Percentiles rank a stretch among this genome's conserved stretches.
phyloP scores from a whole-genome alignment of 2,329 filamentous ascomycete species.

The Nigrograna mackinnonii region DNA sequence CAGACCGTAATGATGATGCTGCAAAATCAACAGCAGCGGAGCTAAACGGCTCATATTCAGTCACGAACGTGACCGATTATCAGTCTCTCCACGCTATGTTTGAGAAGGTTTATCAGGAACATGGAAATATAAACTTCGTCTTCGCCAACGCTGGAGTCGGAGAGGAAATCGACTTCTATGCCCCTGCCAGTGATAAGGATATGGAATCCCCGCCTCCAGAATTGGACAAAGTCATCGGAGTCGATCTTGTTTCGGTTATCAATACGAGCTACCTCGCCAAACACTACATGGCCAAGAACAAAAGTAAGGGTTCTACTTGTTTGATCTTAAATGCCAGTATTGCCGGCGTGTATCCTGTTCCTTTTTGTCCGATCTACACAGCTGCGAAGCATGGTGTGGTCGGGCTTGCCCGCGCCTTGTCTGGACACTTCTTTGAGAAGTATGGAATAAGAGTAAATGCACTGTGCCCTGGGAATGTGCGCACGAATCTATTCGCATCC shows the following conservation, averaged over 20 bases:
- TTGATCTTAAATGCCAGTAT: not conserved
- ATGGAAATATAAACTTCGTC: conserved; percentile 49
- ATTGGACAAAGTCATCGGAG: conserved; percentile 38
- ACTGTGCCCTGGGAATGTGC: not conserved
- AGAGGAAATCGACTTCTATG: conserved; percentile 47
- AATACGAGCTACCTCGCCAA: conserved; percentile 45
- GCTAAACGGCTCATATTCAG: conserved; percentile 41
- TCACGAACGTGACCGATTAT: conserved; percentile 44
- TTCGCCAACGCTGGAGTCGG: conserved; percentile 54
- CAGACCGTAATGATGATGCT: conserved; percentile 43
- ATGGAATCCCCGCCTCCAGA: conserved; percentile 28
- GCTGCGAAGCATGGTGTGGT: not conserved
- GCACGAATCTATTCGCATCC: not conserved
- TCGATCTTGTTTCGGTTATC: conserved; percentile 42
- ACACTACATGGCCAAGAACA: conserved; percentile 43
- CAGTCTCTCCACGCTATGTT: conserved; percentile 37
- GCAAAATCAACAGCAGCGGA: conserved; percentile 30
- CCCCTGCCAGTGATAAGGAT: too few species aligned
- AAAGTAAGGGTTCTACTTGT: not conserved
- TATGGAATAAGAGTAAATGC: not conserved
- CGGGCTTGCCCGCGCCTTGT: not conserved
- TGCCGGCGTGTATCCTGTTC: not conserved
- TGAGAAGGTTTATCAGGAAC: conserved; percentile 38
- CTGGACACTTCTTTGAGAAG: not conserved
- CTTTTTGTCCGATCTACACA: not conserved